Evolutionary conservation across 1,139 yeast species (phyloP).

Genomic region (Meyerozyma carpophila): DNA sequence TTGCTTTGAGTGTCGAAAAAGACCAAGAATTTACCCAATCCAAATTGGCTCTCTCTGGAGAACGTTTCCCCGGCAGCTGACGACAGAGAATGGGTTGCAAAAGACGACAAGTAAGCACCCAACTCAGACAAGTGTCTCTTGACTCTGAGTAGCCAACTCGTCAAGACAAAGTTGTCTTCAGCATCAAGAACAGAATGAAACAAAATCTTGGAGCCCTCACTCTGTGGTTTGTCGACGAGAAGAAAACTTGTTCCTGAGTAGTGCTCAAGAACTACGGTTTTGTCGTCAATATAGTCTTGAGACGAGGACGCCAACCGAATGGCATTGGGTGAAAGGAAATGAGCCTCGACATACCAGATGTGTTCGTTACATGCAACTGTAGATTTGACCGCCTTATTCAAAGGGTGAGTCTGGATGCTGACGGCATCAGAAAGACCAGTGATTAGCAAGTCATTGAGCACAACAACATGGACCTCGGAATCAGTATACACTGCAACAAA

Average conservation of each 20-base stretch:
- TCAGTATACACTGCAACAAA: not conserved
- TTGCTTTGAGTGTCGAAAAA: slow-evolving; percentile 19
- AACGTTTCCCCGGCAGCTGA: slow-evolving; percentile 3
- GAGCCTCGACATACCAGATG: not conserved
- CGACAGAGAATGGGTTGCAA: slow-evolving; percentile 2
- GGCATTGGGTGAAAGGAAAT: not conserved
- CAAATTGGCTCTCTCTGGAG: slow-evolving; percentile 20
- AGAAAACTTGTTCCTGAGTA: slow-evolving; percentile 5
- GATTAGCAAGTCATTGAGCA: not conserved
- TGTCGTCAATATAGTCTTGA: not conserved
- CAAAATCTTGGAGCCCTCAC: slow-evolving; percentile 21
- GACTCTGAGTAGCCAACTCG: slow-evolving; percentile 26
- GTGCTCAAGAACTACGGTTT: not conserved
- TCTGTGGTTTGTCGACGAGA: slow-evolving; percentile 28
- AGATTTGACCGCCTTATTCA: not conserved
- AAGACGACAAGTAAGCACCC: slow-evolving; percentile 21
- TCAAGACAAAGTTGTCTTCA: slow-evolving; percentile 17
- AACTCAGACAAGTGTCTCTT: slow-evolving; percentile 32
- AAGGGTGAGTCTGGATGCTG: not conserved
- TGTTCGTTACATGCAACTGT: not conserved
- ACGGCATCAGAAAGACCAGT: not conserved
- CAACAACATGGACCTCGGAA: not conserved
- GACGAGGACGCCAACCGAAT: not conserved
- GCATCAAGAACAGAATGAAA: slow-evolving; percentile 29
- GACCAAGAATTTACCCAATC: slow-evolving; percentile 30